A percentile compares a stretch with the other conserved stretches of the same genome.
Evolutionary conservation across 768 basidiomycete genomes (phyloP).

Genomic region (Butyriboletus loyo): DNA sequence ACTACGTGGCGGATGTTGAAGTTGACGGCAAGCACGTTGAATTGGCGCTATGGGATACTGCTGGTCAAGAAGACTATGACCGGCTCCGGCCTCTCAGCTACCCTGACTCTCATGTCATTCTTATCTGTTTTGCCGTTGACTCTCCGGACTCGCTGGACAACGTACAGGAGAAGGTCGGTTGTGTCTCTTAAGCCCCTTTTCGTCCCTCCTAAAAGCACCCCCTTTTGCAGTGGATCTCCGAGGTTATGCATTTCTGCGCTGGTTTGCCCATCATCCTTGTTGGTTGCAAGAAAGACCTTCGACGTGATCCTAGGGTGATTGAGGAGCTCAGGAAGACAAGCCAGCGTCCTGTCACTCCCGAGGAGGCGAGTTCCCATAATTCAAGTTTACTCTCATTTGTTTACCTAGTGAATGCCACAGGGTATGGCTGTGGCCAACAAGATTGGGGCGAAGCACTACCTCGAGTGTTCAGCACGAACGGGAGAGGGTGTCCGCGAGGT

Average conservation of each 20-base stretch:
- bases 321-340: slow-evolving; percentile 93
- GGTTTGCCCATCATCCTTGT: slow-evolving; percentile 95
- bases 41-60: slow-evolving; percentile 99
- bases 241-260: slow-evolving; percentile 97
- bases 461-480: slow-evolving; percentile 95
- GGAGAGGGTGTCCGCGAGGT: slow-evolving; percentile 98
- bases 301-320: slow-evolving; percentile 89
- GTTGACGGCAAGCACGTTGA: slow-evolving; percentile 99
- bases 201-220: slow-evolving; percentile 4
- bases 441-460: slow-evolving; percentile 95
- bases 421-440: slow-evolving; percentile 94
- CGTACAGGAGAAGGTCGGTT: slow-evolving; percentile 96
- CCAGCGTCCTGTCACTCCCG: slow-evolving; percentile 91
- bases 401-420: slow-evolving; percentile 38
- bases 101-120: slow-evolving; percentile 99
- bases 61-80: slow-evolving; percentile 99
- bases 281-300: slow-evolving; percentile 98
- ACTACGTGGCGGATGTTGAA: slow-evolving; percentile 98
- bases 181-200: slow-evolving; percentile 1
- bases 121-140: slow-evolving; percentile 98
- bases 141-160: slow-evolving; percentile 98
- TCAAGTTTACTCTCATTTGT: neutral
- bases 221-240: slow-evolving; percentile 85
- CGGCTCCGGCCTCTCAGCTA: slow-evolving; percentile 96
- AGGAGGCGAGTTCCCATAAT: slow-evolving; percentile 59